These are phyloP conservation scores for Zygnema circumcarinatum DNA, from an alignment of 139 green algal genomes.

Conservation along the genomic window DNA sequence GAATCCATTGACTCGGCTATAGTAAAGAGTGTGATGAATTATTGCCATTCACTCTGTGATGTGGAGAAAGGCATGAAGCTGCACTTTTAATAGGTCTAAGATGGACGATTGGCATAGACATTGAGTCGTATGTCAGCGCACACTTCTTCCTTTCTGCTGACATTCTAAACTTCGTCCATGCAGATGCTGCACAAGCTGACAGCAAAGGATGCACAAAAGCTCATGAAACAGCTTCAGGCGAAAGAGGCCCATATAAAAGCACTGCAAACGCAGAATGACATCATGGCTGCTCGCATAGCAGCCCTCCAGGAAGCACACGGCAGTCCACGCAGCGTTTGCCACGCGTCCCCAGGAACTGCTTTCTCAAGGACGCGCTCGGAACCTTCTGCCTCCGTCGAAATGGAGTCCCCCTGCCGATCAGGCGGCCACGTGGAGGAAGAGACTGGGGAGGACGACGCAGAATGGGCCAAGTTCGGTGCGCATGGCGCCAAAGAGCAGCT, in stretches of 20 bases:
- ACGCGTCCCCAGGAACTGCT: not conserved
- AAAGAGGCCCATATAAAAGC: not conserved
- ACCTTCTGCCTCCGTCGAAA: not conserved
- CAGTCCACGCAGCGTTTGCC: not conserved
- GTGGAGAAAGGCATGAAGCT: too few relatives aligned
- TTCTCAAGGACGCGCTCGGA: not conserved
- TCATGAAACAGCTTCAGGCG: not conserved
- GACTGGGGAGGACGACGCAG: not conserved
- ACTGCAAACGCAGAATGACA: not conserved
- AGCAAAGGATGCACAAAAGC: not conserved
- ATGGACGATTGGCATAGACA: too few relatives aligned
- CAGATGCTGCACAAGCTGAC: conserved; percentile 9
- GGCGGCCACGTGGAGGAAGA: not conserved
- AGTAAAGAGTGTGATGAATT: not conserved
- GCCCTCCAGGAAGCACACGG: not conserved
- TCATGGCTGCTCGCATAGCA: not conserved
- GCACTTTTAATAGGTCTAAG: too few relatives aligned
- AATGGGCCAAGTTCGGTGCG: not conserved
- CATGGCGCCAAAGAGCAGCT: too few relatives aligned
- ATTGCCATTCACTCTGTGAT: not conserved
- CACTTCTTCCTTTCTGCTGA: not conserved
- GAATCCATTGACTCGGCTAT: not conserved
- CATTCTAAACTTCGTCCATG: not conserved
- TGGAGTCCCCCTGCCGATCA: not conserved
- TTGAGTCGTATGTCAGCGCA: too few relatives aligned